phyloP scores from a whole-genome alignment of 805 yeast species.

The Metschnikowia arizonensis region DNA sequence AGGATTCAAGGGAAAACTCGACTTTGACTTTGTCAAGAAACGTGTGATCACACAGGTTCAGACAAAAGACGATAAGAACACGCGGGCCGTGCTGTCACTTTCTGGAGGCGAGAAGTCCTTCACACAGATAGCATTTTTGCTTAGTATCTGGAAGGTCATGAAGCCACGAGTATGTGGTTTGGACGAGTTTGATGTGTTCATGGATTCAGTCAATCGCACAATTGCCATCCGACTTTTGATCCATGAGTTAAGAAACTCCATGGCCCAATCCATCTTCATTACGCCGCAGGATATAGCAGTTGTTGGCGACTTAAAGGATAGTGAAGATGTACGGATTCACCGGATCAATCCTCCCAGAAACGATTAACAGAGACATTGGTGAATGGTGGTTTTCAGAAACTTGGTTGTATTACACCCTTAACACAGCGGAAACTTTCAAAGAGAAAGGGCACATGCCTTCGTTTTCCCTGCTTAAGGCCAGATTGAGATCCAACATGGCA shows the following conservation, averaged over 20 bases:
- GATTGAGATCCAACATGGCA: no score
- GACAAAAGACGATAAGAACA: slow-evolving; percentile 53
- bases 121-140: slow-evolving; percentile 80
- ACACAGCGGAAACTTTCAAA: no score
- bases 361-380: slow-evolving; percentile 9
- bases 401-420: no score
- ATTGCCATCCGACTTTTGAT: slow-evolving; percentile 73
- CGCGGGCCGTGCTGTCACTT: slow-evolving; percentile 72
- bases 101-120: slow-evolving; percentile 98
- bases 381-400: no score
- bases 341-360: slow-evolving; percentile 45
- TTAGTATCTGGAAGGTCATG: slow-evolving; percentile 94
- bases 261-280: slow-evolving; percentile 84
- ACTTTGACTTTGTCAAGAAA: slow-evolving; percentile 52
- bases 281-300: slow-evolving; percentile 90
- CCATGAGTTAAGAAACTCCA: slow-evolving; percentile 57
- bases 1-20: slow-evolving; percentile 69
- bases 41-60: slow-evolving; percentile 57
- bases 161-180: slow-evolving; percentile 80
- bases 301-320: slow-evolving; percentile 50
- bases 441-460: no score
- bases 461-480: no score
- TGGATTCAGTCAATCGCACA: slow-evolving; percentile 90
- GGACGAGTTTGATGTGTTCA: slow-evolving; percentile 95
- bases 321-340: slow-evolving; percentile 57